Percentiles rank a stretch among this genome's conserved stretches.
phyloP scores from a whole-genome alignment of 2,329 filamentous ascomycete species.

The Dothideomycetes sp. region DNA sequence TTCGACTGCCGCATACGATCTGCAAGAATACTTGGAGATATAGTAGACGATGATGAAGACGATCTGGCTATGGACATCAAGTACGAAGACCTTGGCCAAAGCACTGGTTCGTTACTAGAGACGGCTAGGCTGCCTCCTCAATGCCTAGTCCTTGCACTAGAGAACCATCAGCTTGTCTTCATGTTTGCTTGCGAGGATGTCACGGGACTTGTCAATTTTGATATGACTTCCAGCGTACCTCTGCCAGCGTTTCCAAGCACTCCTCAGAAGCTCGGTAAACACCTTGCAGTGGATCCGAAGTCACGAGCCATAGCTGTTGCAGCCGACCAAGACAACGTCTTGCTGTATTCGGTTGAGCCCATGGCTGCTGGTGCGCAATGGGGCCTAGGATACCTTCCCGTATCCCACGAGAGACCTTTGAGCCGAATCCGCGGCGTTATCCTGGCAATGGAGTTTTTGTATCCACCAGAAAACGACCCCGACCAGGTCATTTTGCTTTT shows the following conservation, averaged over 20 bases:
- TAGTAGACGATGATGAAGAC: constrained; percentile 21
- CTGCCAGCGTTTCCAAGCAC: constrained; percentile 46
- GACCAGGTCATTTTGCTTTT: constrained; percentile 68
- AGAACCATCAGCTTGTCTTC: constrained; percentile 64
- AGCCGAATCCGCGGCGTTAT: constrained; percentile 55
- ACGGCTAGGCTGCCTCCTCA: constrained; percentile 51
- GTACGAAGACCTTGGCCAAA: constrained; percentile 13
- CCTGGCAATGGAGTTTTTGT: constrained; percentile 76
- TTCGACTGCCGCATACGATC: constrained; percentile 71
- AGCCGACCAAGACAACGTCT: constrained; percentile 58
- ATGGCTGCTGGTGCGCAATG: constrained; percentile 1
- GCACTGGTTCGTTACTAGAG: no score
- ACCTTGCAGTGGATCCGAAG: constrained; percentile 69
- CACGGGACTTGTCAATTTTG: constrained; percentile 46
- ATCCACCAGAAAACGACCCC: constrained; percentile 51
- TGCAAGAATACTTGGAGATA: constrained; percentile 58
- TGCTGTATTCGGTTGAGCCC: constrained; percentile 47
- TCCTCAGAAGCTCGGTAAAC: constrained; percentile 46
- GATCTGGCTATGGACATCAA: constrained; percentile 26
- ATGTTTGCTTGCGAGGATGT: constrained; percentile 48
- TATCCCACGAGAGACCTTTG: constrained; percentile 42
- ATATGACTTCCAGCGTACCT: constrained; percentile 31
- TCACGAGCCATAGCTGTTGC: constrained; percentile 55
- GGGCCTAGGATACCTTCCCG: constrained; percentile 29
- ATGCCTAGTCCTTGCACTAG: constrained; percentile 64